These are phyloP conservation scores for Benincasa hispida DNA, from an alignment of 306 rosid genomes.

Conservation along the genomic window DNA sequence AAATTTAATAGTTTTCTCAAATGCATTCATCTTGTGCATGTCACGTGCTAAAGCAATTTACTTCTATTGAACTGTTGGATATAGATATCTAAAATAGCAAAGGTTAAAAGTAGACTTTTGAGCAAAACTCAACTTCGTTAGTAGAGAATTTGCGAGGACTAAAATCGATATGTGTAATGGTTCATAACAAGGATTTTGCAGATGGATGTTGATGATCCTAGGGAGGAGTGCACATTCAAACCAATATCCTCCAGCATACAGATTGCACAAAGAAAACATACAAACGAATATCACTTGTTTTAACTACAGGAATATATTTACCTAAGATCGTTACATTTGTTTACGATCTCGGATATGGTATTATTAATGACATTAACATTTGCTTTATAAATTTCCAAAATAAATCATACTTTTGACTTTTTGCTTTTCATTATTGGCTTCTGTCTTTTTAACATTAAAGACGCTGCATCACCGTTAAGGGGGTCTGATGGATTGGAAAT, in stretches of 20 bases:
- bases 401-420: slow-evolving; percentile 72
- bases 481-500: slow-evolving; percentile 98
- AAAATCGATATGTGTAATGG: not conserved
- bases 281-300: too few relatives aligned
- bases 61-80: not conserved
- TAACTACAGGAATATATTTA: too few relatives aligned
- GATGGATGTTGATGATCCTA: not conserved
- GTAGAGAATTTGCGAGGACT: not conserved
- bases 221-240: not conserved
- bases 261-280: too few relatives aligned
- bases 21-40: not conserved
- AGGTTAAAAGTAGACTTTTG: not conserved
- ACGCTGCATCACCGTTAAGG: slow-evolving; percentile 90
- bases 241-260: too few relatives aligned
- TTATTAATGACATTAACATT: not conserved
- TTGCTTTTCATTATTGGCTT: slow-evolving; percentile 63
- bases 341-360: too few relatives aligned
- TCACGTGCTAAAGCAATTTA: not conserved
- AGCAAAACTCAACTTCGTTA: not conserved
- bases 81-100: not conserved
- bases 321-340: too few relatives aligned
- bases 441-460: slow-evolving; percentile 90
- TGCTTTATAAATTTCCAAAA: not conserved
- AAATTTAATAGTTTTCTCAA: too few relatives aligned
- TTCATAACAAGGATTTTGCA: not conserved